Base-by-base conservation (phyloP, 768 basidiomycete genomes). In the Boletus reticulatus region DNA sequence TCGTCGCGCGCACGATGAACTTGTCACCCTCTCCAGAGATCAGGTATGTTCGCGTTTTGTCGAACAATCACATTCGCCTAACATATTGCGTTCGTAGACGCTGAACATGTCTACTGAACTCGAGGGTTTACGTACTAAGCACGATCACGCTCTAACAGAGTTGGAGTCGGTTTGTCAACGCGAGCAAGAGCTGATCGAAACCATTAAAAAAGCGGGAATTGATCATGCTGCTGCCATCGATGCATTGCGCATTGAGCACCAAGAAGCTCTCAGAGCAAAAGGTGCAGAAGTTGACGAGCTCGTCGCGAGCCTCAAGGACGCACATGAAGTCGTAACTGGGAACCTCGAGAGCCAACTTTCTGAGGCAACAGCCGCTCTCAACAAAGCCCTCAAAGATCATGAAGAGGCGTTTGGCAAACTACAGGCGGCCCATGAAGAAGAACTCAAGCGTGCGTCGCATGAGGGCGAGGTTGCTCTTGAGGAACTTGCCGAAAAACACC, bases 81-180 rank as follows among this genome's bases (percentile, higher is more conserved):
- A 44, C 12, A 14, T 53, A 11, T 32, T 19, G 16, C 41, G 9
- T 55, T 46, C 54, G 17, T 56, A 94, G 91, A 79, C 89, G 12
- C 68, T 87, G 50, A 96, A 96, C 66, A 91, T 96, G 86, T 92
- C 92, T 10, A 85, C 80, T 53, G 94, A 93, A 64, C 81, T 95
- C 37, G 91, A 91, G 60, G 84, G 81, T 27, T 76, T 94, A 22
- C 86, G 84, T 49, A 72, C 75, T 50, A 82, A 84, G 63, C 84
- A 88, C 62, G 71, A 79, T 50, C 77, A 83, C 13, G 76, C 81
- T 48, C 66, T 87, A 9, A 64, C 62, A 13, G 73, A 75, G 38
- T 68, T 92, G 12, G 83, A 88, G 59, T 75, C 78, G 46, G 75
- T 84, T 43, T 77, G 80, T 63, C 66, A 77, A 49, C 84, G 78